Evolutionary conservation across 2,329 filamentous ascomycete species (phyloP).

Genomic region (Trichophyton benhamiae): DNA sequence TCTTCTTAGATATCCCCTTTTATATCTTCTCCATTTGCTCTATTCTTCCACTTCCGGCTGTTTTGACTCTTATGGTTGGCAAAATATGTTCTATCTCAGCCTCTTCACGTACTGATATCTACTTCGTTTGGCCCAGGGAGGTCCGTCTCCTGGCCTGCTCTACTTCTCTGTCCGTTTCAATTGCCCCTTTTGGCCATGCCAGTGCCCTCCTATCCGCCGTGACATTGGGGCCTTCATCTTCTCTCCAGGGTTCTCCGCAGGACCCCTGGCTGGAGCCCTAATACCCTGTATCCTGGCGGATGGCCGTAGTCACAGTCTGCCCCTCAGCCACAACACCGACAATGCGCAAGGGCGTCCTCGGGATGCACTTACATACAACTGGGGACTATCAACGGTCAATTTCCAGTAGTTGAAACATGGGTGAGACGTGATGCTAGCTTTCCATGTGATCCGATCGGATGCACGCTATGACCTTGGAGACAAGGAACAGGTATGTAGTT

Average conservation of each 20-base stretch:
- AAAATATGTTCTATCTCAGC: background rate
- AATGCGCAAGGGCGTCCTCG: no score
- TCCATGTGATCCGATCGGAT: slow-evolving; percentile 3
- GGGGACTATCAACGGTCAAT: background rate
- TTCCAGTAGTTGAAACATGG: slow-evolving; percentile 2
- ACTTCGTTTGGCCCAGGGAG: background rate
- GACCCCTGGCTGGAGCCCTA: background rate
- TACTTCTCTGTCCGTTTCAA: background rate
- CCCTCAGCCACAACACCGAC: background rate
- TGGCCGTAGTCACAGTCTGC: background rate
- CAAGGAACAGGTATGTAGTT: background rate
- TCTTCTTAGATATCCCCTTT: slow-evolving; percentile 1
- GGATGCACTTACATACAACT: background rate
- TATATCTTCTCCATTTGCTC: background rate
- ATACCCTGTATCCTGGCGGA: background rate
- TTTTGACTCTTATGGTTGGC: background rate
- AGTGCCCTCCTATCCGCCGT: background rate
- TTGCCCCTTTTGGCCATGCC: background rate
- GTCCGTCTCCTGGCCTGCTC: background rate
- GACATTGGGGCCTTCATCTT: background rate
- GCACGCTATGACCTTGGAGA: slow-evolving; percentile 1
- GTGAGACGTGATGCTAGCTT: background rate
- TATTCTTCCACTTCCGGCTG: background rate
- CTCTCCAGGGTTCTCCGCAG: background rate
- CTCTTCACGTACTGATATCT: background rate